phyloP scores from a whole-genome alignment of 2,329 filamentous ascomycete species.

The Neoarthrinium moseri region DNA sequence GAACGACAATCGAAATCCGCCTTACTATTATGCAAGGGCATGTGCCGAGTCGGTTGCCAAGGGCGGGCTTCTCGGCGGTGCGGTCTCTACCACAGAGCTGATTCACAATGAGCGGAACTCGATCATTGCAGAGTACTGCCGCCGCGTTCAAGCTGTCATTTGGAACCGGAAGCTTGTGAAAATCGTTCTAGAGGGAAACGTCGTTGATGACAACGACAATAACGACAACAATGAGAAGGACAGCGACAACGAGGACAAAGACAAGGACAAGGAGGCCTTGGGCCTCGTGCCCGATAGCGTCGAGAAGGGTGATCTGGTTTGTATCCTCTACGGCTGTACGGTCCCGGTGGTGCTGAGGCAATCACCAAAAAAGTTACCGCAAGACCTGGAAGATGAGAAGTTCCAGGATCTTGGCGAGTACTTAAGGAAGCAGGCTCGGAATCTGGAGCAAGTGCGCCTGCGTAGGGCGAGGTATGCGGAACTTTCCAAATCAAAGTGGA shows the following conservation, averaged over 20 bases:
- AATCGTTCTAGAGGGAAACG: background rate
- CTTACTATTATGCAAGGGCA: conserved; percentile 22
- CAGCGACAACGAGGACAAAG: too few relatives aligned
- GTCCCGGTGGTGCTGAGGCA: conserved; percentile 20
- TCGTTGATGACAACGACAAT: too few relatives aligned
- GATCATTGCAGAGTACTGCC: conserved; percentile 25
- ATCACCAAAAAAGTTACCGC: background rate
- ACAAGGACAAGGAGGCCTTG: conserved; percentile 6
- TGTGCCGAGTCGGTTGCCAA: conserved; percentile 21
- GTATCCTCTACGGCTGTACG: conserved; percentile 22
- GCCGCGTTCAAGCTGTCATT: conserved; percentile 24
- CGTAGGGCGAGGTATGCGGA: background rate
- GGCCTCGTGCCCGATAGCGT: conserved; percentile 14
- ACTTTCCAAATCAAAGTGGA: background rate
- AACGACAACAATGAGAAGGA: too few relatives aligned
- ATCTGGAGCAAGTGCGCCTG: background rate
- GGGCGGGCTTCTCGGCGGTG: conserved; percentile 18
- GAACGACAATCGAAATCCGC: conserved; percentile 20
- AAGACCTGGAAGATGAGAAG: conserved; percentile 6
- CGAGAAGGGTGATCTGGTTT: conserved; percentile 16
- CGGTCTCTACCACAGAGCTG: conserved; percentile 18
- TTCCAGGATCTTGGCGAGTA: background rate
- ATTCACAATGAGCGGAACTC: conserved; percentile 25
- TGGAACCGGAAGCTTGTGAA: conserved; percentile 23
- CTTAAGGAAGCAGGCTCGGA: background rate